These are phyloP conservation scores for Epithele typhae DNA, from an alignment of 768 basidiomycete genomes.

Conservation along the genomic window DNA sequence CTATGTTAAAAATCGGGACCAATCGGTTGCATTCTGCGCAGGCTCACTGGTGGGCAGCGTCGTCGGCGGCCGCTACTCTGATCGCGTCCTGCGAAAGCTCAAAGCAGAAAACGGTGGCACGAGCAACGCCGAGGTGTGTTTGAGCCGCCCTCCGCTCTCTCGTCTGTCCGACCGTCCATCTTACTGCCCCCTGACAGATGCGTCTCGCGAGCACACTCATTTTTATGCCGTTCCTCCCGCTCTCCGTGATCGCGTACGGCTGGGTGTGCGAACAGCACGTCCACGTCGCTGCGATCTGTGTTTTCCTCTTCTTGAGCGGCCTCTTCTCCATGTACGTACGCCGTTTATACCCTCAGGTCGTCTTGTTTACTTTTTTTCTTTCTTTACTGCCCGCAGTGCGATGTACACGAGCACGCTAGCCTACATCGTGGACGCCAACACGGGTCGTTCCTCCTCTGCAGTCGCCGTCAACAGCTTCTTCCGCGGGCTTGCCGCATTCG, in stretches of 20 bases:
- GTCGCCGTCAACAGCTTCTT: conserved; percentile 75
- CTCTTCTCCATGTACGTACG: conserved; percentile 60
- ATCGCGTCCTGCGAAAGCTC: conserved; percentile 39
- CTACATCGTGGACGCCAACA: conserved; percentile 85
- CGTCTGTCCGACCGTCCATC: not conserved
- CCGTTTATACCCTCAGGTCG: not conserved
- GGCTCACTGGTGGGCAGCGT: conserved; percentile 52
- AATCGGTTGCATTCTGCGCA: too few relatives aligned
- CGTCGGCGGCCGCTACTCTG: conserved; percentile 56
- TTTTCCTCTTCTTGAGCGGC: conserved; percentile 68
- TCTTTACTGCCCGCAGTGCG: conserved; percentile 29
- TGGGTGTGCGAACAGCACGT: conserved; percentile 68
- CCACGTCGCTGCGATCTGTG: conserved; percentile 63
- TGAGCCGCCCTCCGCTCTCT: not conserved
- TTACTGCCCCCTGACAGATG: conserved; percentile 50
- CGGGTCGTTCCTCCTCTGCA: conserved; percentile 72
- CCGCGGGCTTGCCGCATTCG: conserved; percentile 64
- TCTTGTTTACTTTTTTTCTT: too few relatives aligned
- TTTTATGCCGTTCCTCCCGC: conserved; percentile 59
- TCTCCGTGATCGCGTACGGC: conserved; percentile 61
- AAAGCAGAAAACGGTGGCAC: conserved; percentile 42
- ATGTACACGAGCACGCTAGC: conserved; percentile 71
- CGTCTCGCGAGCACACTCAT: conserved; percentile 59
- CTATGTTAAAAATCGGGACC: too few relatives aligned
- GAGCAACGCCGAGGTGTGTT: conserved; percentile 63